phyloP scores from a whole-genome alignment of 306 rosid species.

The Cicer cuneatum region DNA sequence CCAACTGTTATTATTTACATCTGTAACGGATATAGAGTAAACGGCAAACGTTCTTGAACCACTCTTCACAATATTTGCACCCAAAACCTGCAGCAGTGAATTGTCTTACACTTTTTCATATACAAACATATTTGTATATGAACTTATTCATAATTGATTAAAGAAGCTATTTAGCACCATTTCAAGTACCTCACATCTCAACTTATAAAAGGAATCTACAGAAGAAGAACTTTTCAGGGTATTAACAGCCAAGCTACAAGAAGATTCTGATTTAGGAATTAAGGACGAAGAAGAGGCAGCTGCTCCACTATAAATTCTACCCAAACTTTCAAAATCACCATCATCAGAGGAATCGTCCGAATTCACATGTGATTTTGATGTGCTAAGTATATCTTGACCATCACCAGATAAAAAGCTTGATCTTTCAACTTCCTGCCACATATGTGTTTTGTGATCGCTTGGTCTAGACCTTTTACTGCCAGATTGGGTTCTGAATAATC shows the following conservation, averaged over 20 bases:
- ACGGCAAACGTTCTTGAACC: conserved; percentile 93
- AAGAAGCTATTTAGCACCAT: conserved; percentile 33
- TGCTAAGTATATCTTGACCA: conserved; percentile 86
- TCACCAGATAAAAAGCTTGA: conserved; percentile 94
- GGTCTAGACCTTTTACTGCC: conserved; percentile 69
- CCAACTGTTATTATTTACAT: conserved; percentile 91
- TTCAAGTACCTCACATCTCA: conserved; percentile 92
- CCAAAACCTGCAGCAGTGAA: conserved; percentile 76
- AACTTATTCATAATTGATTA: conserved; percentile 25
- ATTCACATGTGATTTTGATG: conserved; percentile 55
- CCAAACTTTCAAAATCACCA: conserved; percentile 65
- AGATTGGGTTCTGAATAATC: conserved; percentile 60
- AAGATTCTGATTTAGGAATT: conserved; percentile 51
- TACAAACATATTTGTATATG: conserved; percentile 38
- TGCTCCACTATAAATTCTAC: conserved; percentile 85
- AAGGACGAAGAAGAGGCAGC: conserved; percentile 79
- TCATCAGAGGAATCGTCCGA: conserved; percentile 78
- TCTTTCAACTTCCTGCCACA: conserved; percentile 96
- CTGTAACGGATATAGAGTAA: conserved; percentile 88
- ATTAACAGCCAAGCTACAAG: conserved; percentile 51
- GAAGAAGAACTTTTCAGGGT: conserved; percentile 67
- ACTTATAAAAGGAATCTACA: conserved; percentile 76
- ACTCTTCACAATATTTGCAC: conserved; percentile 98
- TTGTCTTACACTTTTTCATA: conserved; percentile 45
- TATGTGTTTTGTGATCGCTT: conserved; percentile 55